Evolutionary conservation across 2,329 filamentous ascomycete species (phyloP).

Genomic region (Magnaporthales sp.): DNA sequence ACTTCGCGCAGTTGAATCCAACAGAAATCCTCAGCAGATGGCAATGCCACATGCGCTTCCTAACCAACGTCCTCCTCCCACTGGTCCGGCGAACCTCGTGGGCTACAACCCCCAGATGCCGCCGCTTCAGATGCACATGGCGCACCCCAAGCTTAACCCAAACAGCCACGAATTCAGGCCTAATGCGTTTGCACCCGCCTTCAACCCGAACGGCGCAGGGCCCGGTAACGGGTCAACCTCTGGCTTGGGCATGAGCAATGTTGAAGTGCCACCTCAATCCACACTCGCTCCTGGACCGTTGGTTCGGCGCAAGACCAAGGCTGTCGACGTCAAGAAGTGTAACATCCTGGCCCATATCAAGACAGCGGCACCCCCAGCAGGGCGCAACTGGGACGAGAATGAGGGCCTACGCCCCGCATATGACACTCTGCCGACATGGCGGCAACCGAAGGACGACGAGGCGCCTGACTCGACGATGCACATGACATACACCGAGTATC

Average conservation of each 20-base stretch:
- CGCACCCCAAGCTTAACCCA: conserved; percentile 48
- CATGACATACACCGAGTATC: conserved; percentile 67
- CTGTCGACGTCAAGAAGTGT: conserved; percentile 63
- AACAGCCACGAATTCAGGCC: conserved; percentile 76
- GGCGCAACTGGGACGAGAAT: conserved; percentile 62
- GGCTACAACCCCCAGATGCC: conserved; percentile 45
- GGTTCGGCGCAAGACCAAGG: conserved; percentile 63
- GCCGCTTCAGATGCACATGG: conserved; percentile 39
- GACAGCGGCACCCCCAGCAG: conserved; percentile 41
- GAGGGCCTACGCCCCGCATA: conserved; percentile 78
- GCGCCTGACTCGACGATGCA: conserved; percentile 56
- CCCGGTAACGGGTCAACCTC: conserved; percentile 67
- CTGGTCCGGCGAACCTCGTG: conserved; percentile 54
- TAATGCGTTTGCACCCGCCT: conserved; percentile 69
- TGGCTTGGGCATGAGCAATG: conserved; percentile 47
- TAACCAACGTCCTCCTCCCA: conserved; percentile 64
- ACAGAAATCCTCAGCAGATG: conserved; percentile 22
- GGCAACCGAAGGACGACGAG: conserved; percentile 61
- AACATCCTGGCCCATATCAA: conserved; percentile 45
- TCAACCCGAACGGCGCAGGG: conserved; percentile 56
- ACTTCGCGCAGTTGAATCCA: conserved; percentile 40
- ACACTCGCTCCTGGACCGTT: conserved; percentile 33
- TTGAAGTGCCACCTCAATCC: conserved; percentile 19
- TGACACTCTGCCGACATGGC: conserved; percentile 80
- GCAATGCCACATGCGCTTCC: conserved; percentile 38